Base-by-base conservation (phyloP, 2,329 filamentous ascomycete genomes). In the Penicillium vulpinum region DNA sequence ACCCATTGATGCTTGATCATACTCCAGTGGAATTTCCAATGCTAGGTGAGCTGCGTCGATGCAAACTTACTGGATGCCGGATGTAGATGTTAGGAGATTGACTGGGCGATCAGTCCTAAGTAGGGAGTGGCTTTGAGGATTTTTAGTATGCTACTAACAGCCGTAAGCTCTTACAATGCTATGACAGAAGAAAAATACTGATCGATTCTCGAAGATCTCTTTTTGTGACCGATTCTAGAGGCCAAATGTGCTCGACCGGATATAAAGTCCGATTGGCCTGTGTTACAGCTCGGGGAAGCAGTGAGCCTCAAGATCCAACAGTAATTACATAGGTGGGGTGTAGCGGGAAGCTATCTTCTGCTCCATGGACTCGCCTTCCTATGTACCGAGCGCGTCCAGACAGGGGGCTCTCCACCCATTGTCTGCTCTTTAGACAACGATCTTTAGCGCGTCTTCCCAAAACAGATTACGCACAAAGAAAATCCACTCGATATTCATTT, bases 1-100 rank as follows among this genome's bases (percentile, higher is more conserved):
- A 38, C 22, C 26, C 22, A 41, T 35, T 43, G 6, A 35, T 33
- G 1, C 7, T 33, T 26, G 22, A 21, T 47, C 53, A 50, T 15
- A 15, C 4, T 5, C 7, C 8, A 16, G 13, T 39, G 35, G 43
- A 9, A 43, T 22, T 26, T 40, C 43, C 33, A 22, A 18, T 16
- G 13, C 0, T 26, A 24, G 21, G 13, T 31, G 26, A 51, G 10
- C 22, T 31, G 21, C 1, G 11, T 47, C n/a, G 21, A 39, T 49
- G 18, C n/a, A 49, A 13, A 16, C 36, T 38, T 15, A 39, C 16
- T 39, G 4, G 21, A 16, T 44, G 29, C 57, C 55, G 59, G 35
- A 62, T 54, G 57, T 54, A 59, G 61, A 51, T 11, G 3, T 11
- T 13, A 39, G 24, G 13, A 11, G 21, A 51, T 39, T 8, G 33